Conservation (phyloP, 139 green algal species). For the Ettlia oleoabundans region DNA sequence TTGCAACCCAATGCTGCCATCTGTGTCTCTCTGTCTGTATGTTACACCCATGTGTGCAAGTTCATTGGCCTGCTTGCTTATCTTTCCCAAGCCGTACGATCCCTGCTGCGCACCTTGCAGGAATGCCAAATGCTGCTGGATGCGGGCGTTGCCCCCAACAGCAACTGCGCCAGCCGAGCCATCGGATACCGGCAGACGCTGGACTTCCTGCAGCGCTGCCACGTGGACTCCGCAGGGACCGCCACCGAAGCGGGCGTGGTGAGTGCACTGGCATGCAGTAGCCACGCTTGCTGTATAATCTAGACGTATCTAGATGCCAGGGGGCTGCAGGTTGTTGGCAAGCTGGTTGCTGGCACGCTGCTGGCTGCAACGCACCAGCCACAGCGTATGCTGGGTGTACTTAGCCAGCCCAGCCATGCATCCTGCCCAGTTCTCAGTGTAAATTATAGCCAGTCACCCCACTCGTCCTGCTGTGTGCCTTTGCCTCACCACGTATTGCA, state of each 20-base stretch:
- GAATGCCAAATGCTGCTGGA: slow-evolving; percentile 68
- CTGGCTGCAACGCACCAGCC: too few relatives aligned
- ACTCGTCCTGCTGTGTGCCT: too few relatives aligned
- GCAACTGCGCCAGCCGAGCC: slow-evolving; percentile 66
- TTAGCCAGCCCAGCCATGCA: neutral
- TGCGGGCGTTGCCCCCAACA: slow-evolving; percentile 45
- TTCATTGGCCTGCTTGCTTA: neutral
- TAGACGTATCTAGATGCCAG: neutral
- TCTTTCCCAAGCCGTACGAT: neutral
- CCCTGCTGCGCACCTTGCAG: slow-evolving; percentile 5
- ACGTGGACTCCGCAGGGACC: neutral
- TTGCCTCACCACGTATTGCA: neutral
- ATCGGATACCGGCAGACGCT: slow-evolving; percentile 81
- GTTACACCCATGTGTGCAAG: neutral
- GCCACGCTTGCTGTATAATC: neutral
- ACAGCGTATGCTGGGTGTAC: too few relatives aligned
- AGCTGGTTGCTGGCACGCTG: too few relatives aligned
- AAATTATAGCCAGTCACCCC: neutral
- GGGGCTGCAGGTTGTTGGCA: neutral
- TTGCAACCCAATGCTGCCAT: too few relatives aligned
- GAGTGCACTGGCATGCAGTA: neutral
- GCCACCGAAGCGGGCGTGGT: neutral
- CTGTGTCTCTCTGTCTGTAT: too few relatives aligned
- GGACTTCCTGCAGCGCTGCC: slow-evolving; percentile 44
- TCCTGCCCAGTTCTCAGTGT: neutral